Percentiles rank a stretch among this genome's conserved stretches.
Evolutionary conservation across 108 stramenopile genomes (phyloP).

Genomic region (Parietichytrium sp.): DNA sequence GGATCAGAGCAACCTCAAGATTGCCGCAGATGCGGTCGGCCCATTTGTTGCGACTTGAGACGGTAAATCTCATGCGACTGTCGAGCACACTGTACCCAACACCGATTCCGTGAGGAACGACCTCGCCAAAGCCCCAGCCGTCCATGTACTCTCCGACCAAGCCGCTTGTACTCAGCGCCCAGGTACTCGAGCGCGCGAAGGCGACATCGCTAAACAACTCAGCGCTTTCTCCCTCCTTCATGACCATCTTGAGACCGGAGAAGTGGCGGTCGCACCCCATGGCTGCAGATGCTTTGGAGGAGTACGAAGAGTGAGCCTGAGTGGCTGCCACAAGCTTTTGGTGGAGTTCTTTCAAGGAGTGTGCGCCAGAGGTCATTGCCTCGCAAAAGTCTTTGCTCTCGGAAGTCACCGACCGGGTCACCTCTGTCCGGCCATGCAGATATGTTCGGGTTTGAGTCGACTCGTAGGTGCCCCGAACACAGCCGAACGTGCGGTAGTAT

Average conservation of each 20-base stretch:
- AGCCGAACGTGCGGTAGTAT: conserved; percentile 40
- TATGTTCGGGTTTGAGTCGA: conserved; percentile 40
- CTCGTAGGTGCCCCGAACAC: conserved; percentile 43
- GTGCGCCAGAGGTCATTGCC: conserved; percentile 23
- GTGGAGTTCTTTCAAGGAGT: background rate
- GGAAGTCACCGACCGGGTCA: background rate
- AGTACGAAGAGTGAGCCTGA: background rate
- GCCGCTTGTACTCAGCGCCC: conserved; percentile 52
- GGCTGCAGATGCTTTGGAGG: background rate
- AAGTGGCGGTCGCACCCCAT: conserved; percentile 41
- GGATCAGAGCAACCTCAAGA: conserved; percentile 48
- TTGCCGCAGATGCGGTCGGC: conserved; percentile 43
- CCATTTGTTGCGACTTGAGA: conserved; percentile 50
- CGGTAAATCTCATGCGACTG: conserved; percentile 46
- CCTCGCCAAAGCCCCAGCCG: conserved; percentile 57
- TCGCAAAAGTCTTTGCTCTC: conserved; percentile 35
- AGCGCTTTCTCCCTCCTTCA: conserved; percentile 47
- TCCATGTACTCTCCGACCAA: conserved; percentile 53
- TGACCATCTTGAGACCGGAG: conserved; percentile 43
- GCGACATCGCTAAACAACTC: conserved; percentile 48
- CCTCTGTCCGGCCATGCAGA: conserved; percentile 42
- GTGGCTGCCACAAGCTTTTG: conserved; percentile 3
- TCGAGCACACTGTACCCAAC: conserved; percentile 56
- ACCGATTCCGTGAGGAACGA: conserved; percentile 55
- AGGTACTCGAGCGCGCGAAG: conserved; percentile 48